A percentile compares a stretch with the other conserved stretches of the same genome.
phyloP scores from a whole-genome alignment of 306 rosid genomes.

The Malus sieversii region DNA sequence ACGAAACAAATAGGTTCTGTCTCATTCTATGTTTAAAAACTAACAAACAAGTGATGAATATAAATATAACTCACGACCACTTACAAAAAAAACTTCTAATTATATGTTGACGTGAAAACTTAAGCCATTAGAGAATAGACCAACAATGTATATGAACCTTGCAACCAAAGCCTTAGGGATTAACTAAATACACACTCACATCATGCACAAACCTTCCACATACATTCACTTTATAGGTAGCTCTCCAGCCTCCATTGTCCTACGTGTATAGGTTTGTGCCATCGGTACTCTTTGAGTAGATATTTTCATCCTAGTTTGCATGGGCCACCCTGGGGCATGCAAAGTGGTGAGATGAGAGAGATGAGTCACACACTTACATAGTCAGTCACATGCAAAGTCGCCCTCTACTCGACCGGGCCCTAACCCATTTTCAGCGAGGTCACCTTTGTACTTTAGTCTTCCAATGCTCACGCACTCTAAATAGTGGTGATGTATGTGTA shows the following conservation, averaged over 20 bases:
- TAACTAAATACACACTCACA: neutral
- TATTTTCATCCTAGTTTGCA: neutral
- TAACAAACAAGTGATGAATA: too few species aligned
- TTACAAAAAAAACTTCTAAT: too few species aligned
- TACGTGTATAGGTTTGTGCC: neutral
- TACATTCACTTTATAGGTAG: neutral
- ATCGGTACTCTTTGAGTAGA: neutral
- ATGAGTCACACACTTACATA: neutral
- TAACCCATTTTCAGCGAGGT: neutral
- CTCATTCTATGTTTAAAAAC: too few species aligned
- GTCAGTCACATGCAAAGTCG: slow-evolving; percentile 27
- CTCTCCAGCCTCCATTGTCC: neutral
- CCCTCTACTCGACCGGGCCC: neutral
- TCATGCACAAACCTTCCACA: neutral
- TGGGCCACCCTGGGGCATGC: neutral
- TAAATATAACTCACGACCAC: too few species aligned
- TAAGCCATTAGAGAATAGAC: too few species aligned
- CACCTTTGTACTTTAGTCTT: neutral
- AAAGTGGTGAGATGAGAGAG: neutral
- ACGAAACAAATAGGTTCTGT: too few species aligned
- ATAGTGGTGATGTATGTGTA: neutral
- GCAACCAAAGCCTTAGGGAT: neutral
- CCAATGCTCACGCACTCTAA: slow-evolving; percentile 18
- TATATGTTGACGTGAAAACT: too few species aligned
- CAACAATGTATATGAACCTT: neutral